Evolutionary conservation across 2,329 filamentous ascomycete genomes (phyloP).

Genomic region (Endoconidiophora polonica): DNA sequence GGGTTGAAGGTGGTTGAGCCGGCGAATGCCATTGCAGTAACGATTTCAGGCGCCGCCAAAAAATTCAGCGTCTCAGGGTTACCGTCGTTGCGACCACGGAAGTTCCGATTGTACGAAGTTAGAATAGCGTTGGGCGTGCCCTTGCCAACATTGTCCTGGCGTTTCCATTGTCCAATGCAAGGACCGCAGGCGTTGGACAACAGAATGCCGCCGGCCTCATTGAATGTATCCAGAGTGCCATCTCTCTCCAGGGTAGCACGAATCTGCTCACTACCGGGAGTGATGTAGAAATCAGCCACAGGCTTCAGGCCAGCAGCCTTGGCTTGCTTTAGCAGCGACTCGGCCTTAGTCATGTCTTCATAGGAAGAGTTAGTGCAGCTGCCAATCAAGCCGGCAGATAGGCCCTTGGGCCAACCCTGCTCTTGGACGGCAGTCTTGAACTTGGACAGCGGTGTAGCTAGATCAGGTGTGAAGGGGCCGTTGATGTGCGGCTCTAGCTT

Average conservation of each 20-base stretch:
- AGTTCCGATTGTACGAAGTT: constrained; percentile 97
- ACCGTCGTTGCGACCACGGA: constrained; percentile 90
- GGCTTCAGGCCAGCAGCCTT: constrained; percentile 77
- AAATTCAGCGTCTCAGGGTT: constrained; percentile 98
- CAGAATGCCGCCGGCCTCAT: constrained; percentile 70
- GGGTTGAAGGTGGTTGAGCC: constrained; percentile 93
- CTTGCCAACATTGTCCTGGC: constrained; percentile 70
- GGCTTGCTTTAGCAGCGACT: constrained; percentile 84
- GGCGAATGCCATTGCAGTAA: constrained; percentile 89
- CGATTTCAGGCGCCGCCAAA: constrained; percentile 86
- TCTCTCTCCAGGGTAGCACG: constrained; percentile 84
- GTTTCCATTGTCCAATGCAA: constrained; percentile 90
- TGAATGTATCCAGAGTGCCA: constrained; percentile 70
- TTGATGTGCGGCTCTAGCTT: constrained; percentile 91
- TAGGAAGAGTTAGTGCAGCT: constrained; percentile 99
- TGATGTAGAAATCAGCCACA: constrained; percentile 84
- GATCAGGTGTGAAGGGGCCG: constrained; percentile 87
- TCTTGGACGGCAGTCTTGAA: constrained; percentile 74
- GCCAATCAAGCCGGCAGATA: constrained; percentile 87
- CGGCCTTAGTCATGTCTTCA: constrained; percentile 92
- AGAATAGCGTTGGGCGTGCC: constrained; percentile 87
- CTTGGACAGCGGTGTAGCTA: constrained; percentile 78
- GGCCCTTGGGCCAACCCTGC: constrained; percentile 78
- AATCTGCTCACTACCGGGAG: constrained; percentile 92
- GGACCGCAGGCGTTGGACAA: constrained; percentile 91